Percentiles rank a stretch among this genome's conserved stretches.
phyloP scores from a whole-genome alignment of 2,329 filamentous ascomycete species.

The Aspergillus viridinutans region DNA sequence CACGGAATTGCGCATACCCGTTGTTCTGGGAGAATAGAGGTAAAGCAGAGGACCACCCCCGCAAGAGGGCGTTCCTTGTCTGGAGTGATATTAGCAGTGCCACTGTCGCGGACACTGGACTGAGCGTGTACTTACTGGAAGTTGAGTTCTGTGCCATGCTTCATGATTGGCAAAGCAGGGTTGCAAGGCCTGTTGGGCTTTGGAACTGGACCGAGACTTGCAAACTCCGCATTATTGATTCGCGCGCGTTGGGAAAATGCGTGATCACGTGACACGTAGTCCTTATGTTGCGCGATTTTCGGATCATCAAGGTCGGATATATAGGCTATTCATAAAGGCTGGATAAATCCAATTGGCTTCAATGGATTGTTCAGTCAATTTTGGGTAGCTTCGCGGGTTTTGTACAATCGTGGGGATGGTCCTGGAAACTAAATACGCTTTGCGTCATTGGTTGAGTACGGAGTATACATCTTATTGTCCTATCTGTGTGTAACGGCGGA shows the following conservation, averaged over 20 bases:
- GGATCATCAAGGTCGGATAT: not conserved
- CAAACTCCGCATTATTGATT: slow-evolving; percentile 1
- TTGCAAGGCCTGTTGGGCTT: slow-evolving; percentile 3
- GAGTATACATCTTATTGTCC: not conserved
- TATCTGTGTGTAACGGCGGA: not conserved
- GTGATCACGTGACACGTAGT: not conserved
- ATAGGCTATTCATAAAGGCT: not conserved
- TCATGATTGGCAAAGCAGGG: slow-evolving; percentile 29
- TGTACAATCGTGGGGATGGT: not conserved
- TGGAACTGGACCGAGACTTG: slow-evolving; percentile 1
- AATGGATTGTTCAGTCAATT: not conserved
- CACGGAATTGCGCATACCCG: slow-evolving; percentile 53
- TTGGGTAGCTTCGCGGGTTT: not conserved
- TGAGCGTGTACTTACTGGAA: slow-evolving; percentile 28
- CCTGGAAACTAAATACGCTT: not conserved
- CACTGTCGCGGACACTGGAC: not conserved
- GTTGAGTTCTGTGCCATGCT: slow-evolving; percentile 36
- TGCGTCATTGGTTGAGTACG: not conserved
- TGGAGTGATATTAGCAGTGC: slow-evolving; percentile 19
- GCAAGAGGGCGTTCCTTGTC: slow-evolving; percentile 62
- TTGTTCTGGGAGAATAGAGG: slow-evolving; percentile 73
- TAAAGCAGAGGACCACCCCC: slow-evolving; percentile 80
- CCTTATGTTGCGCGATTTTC: not conserved
- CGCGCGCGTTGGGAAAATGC: slow-evolving; percentile 5
- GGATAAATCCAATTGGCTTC: not conserved